phyloP scores from a whole-genome alignment of 306 rosid genomes.

The Prunus armeniaca region DNA sequence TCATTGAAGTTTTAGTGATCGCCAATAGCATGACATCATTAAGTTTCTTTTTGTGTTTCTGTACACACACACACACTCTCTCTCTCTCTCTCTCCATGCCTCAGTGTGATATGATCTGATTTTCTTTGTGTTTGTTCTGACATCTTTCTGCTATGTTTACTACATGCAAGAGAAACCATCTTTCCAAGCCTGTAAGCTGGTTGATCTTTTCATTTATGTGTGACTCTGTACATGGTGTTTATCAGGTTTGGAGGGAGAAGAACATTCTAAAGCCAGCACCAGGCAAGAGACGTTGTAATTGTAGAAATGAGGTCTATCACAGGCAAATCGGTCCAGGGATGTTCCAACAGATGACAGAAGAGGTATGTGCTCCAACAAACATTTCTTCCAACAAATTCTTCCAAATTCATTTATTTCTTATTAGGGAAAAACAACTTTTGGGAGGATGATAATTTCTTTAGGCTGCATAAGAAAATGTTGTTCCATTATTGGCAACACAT shows the following conservation, averaged over 20 bases:
- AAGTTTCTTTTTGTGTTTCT: background rate
- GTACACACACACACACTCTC: no score
- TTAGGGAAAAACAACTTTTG: background rate
- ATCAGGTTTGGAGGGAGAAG: conserved; percentile 97
- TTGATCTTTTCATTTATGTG: conserved; percentile 16
- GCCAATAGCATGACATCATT: background rate
- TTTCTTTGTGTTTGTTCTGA: background rate
- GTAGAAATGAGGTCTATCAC: conserved; percentile 96
- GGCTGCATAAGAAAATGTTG: background rate
- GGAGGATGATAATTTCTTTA: background rate
- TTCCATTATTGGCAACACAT: background rate
- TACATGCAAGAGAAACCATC: background rate
- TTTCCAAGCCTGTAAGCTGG: background rate
- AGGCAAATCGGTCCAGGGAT: conserved; percentile 98
- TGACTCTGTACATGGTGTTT: conserved; percentile 15
- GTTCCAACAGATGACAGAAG: conserved; percentile 99
- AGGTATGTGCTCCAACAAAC: conserved; percentile 37
- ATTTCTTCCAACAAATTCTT: conserved; percentile 7
- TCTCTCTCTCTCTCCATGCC: background rate
- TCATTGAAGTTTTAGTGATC: background rate
- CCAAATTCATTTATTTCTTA: background rate
- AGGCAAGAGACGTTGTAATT: conserved; percentile 94
- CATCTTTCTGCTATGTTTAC: background rate
- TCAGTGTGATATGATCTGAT: background rate
- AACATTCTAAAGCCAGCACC: conserved; percentile 84